Evolutionary conservation across 495 filamentous ascomycete species (phyloP), one percentile per base, ranked within the genome.

Genomic region (Penicillium odoratum): DNA sequence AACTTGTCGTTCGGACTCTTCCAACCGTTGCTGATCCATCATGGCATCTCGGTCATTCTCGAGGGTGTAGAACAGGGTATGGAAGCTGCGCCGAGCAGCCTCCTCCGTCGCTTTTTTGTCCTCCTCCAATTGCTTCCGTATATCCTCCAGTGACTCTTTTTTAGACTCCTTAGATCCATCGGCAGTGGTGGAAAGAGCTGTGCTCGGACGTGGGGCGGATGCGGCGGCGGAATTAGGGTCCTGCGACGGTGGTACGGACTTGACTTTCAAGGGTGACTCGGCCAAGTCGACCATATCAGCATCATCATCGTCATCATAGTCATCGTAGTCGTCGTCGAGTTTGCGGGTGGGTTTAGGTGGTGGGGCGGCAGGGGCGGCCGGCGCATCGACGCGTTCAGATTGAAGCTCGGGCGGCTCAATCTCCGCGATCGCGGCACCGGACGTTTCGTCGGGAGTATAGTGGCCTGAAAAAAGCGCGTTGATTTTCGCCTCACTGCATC

Each of bases 1-100:
- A 11, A 97, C 88, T 69, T 96, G 92, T 66, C 93, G 88, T 67
- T 99, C 94, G 1, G 93, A 91, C 67, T 98, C 94, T 60, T 98
- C 95, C 44, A 99, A 82, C 68, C 92, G 91, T 73, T 97, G 91
- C 72, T 99, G 95, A 69, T 99, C 94, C 58, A 97, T 71, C 95
- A 98, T 97, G 42, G 94, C 93, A 67, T 92, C 90, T 29, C 89
- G 83, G 70, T 99, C 94, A 68, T 91, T 93, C 70, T 99, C 94
- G 30, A 97, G 76, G 3, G 95, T 97, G 70, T 97, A 94, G 71
- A 97, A 95, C 43, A 94, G 70, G 3, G 91, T 95, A 69, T 95
- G 84, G 69, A 96, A 97, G 74, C 89, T 94, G 56, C 85, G 81
- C 76, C 88, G 92, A 25, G 89, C 94, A 47, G 90, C 88, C 64